A percentile compares a stretch with the other conserved stretches of the same genome.
These are phyloP conservation scores for Globisporangium splendens DNA, from an alignment of 352 stramenopile genomes.

Conservation along the genomic window DNA sequence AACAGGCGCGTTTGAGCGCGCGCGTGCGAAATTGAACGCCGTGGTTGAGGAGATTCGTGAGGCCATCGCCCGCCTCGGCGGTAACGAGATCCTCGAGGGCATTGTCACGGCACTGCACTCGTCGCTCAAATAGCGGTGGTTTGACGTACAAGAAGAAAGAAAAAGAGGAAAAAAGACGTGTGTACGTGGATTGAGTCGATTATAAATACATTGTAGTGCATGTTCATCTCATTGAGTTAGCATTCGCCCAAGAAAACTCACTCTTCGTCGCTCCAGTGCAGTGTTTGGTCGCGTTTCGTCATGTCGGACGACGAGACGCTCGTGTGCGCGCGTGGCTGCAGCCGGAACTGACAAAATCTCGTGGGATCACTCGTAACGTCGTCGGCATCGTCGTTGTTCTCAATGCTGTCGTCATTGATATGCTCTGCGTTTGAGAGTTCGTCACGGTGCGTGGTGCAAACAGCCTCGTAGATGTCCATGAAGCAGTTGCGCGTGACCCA, in stretches of 20 bases:
- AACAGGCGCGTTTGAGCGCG: slow-evolving; percentile 50
- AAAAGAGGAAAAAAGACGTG: neutral
- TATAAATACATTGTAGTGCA: neutral
- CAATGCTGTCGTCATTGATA: neutral
- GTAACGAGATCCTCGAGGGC: slow-evolving; percentile 50
- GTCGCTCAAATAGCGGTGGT: slow-evolving; percentile 33
- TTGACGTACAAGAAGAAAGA: neutral
- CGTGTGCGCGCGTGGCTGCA: slow-evolving; percentile 22
- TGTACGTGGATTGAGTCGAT: neutral
- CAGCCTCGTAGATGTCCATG: slow-evolving; percentile 54
- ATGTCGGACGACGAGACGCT: slow-evolving; percentile 24
- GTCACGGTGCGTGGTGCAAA: slow-evolving; percentile 24
- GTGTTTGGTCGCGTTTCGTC: slow-evolving; percentile 14
- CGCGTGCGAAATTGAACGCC: slow-evolving; percentile 54
- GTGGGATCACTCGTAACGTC: neutral
- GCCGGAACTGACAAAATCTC: slow-evolving; percentile 34
- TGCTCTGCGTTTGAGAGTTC: neutral
- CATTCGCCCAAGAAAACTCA: neutral
- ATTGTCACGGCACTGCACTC: slow-evolving; percentile 56
- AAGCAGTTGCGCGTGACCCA: slow-evolving; percentile 56
- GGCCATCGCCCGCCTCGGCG: slow-evolving; percentile 46
- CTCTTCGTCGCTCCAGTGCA: slow-evolving; percentile 25
- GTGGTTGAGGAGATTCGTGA: slow-evolving; percentile 42
- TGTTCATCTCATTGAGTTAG: neutral
- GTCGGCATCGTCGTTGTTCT: slow-evolving; percentile 4